A percentile compares a stretch with the other conserved stretches of the same genome.
phyloP scores from a whole-genome alignment of 1,284 basidiomycete genomes.

The Ustilago trichophora region DNA sequence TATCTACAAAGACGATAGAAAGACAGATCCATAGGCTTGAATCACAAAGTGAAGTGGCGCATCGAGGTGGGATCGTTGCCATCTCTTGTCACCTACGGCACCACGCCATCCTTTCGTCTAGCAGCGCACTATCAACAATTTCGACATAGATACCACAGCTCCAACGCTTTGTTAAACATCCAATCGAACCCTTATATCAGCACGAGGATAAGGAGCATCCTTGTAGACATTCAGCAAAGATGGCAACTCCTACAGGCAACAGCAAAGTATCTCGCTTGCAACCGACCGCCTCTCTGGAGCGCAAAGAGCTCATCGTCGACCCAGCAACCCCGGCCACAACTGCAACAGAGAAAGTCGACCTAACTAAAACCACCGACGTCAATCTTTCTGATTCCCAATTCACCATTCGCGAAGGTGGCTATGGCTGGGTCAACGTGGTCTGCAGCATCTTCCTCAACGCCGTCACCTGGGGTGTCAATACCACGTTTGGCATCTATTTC shows the following conservation, averaged over 20 bases:
- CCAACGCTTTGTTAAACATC: too few relatives aligned
- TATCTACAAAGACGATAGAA: too few relatives aligned
- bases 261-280: background rate
- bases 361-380: constrained; percentile 29
- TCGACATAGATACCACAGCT: too few relatives aligned
- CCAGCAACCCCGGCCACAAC: background rate
- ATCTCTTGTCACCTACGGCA: too few relatives aligned
- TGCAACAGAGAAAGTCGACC: constrained; percentile 4
- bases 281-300: background rate
- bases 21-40: too few relatives aligned
- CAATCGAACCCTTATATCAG: too few relatives aligned
- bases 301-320: background rate
- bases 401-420: constrained; percentile 67
- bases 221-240: background rate
- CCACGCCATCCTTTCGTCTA: too few relatives aligned
- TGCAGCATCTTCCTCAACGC: constrained; percentile 66
- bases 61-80: too few relatives aligned
- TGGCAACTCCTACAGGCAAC: background rate
- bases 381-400: constrained; percentile 32
- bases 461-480: constrained; percentile 67
- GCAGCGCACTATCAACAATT: too few relatives aligned
- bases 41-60: too few relatives aligned
- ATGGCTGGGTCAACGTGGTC: constrained; percentile 68
- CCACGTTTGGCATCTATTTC: constrained; percentile 69
- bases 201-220: too few relatives aligned